phyloP scores from a whole-genome alignment of 208 protist species.

The Endotrypanum monterogeii region DNA sequence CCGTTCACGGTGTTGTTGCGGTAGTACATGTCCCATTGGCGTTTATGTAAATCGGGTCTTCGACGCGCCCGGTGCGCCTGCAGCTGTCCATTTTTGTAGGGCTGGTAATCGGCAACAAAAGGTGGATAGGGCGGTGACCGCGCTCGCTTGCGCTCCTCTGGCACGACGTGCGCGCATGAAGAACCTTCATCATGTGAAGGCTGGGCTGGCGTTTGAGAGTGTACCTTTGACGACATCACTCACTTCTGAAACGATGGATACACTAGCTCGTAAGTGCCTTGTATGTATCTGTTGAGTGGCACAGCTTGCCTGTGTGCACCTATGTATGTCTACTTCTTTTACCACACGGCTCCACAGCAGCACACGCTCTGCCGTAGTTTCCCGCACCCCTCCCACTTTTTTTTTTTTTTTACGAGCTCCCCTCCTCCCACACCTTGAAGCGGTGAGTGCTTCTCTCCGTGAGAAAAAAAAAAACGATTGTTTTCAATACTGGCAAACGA shows the following conservation, averaged over 20 bases:
- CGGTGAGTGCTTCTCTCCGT: too few relatives aligned
- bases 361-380: too few relatives aligned
- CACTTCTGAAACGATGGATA: neutral
- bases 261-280: neutral
- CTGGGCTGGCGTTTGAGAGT: neutral
- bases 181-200: neutral
- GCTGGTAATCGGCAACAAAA: slow-evolving; percentile 79
- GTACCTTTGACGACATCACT: neutral
- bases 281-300: neutral
- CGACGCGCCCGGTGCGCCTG: slow-evolving; percentile 10
- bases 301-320: neutral
- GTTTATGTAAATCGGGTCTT: slow-evolving; percentile 38
- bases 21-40: slow-evolving; percentile 91
- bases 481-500: too few relatives aligned
- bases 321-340: neutral
- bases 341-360: neutral
- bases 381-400: too few relatives aligned
- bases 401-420: too few relatives aligned
- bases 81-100: slow-evolving; percentile 72
- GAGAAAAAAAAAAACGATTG: too few relatives aligned
- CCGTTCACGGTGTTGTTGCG: slow-evolving; percentile 89
- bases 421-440: too few relatives aligned
- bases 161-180: too few relatives aligned
- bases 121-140: slow-evolving; percentile 46
- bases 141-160: slow-evolving; percentile 26